These are phyloP conservation scores for Aspergillaceae sp. DNA, from an alignment of 2,329 filamentous ascomycete genomes.

Conservation along the genomic window DNA sequence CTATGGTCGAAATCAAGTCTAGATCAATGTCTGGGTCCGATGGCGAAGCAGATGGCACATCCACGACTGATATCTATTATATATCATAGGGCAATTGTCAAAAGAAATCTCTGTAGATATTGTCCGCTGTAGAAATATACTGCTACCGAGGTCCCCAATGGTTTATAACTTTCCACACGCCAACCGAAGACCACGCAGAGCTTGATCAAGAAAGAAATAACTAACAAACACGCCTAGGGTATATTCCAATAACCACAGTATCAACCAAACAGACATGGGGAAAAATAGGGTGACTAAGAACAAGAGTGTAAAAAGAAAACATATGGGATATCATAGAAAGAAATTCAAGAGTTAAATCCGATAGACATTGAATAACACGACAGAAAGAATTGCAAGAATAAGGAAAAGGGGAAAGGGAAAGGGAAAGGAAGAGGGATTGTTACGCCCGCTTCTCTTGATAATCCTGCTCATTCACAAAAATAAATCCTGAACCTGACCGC, in stretches of 20 bases:
- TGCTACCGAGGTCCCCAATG: too few relatives aligned
- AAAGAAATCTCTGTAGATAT: too few relatives aligned
- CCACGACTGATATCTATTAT: too few relatives aligned
- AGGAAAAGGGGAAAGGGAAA: neutral
- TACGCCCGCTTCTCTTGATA: neutral
- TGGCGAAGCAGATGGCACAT: too few relatives aligned
- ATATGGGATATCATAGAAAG: neutral
- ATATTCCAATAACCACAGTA: neutral
- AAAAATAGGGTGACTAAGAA: neutral
- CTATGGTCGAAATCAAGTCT: too few relatives aligned
- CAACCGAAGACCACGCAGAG: too few relatives aligned
- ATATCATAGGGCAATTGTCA: too few relatives aligned
- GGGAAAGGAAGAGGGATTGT: neutral
- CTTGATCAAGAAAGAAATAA: too few relatives aligned
- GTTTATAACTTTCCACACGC: too few relatives aligned
- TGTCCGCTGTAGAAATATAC: too few relatives aligned
- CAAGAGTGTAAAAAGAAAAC: neutral
- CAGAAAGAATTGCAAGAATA: too few relatives aligned
- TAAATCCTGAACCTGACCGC: neutral
- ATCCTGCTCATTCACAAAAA: neutral
- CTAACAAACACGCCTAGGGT: neutral
- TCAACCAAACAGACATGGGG: neutral
- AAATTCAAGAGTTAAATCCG: neutral
- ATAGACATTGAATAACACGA: neutral
- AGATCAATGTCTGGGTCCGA: too few relatives aligned